Conservation (phyloP, 805 yeast species). For the Starmerella sp. region DNA sequence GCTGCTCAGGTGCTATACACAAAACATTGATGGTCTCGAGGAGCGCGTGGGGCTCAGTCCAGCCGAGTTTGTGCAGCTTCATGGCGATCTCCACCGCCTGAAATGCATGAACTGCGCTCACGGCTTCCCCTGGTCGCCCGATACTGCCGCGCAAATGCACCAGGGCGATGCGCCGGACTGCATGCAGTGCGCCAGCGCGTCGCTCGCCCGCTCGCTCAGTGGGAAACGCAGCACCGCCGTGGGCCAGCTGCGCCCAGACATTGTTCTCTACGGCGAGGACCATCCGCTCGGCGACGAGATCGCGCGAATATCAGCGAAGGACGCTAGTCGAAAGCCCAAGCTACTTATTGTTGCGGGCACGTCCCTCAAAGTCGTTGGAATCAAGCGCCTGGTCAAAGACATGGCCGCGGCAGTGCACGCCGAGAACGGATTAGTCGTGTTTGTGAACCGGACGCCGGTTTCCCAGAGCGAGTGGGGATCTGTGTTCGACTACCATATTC, state of each 20-base stretch:
- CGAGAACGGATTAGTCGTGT: conserved; percentile 62
- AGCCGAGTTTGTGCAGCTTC: conserved; percentile 55
- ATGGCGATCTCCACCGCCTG: conserved; percentile 72
- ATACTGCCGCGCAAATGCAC: conserved; percentile 37
- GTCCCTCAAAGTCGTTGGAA: conserved; percentile 82
- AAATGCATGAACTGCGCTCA: conserved; percentile 63
- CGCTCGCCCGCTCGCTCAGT: conserved; percentile 42
- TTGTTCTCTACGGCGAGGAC: conserved; percentile 86
- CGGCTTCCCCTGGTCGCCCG: conserved; percentile 50
- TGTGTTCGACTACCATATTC: conserved; percentile 66
- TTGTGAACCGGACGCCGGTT: conserved; percentile 60
- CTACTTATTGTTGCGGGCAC: conserved; percentile 84
- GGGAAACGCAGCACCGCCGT: conserved; percentile 72
- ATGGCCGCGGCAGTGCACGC: conserved; percentile 62
- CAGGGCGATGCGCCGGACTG: conserved; percentile 71
- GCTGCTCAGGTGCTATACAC: conserved; percentile 80
- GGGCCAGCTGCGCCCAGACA: conserved; percentile 77
- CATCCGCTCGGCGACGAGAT: conserved; percentile 81
- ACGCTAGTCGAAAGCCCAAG: conserved; percentile 55
- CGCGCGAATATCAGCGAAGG: conserved; percentile 56
- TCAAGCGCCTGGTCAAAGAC: conserved; percentile 60
- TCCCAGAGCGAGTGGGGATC: conserved; percentile 51
- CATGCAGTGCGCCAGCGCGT: conserved; percentile 49
- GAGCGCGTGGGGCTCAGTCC: conserved; percentile 48
- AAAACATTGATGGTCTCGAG: conserved; percentile 87